A percentile compares a stretch with the other conserved stretches of the same genome.
phyloP scores from a whole-genome alignment of 305 asterid genomes.

The Caryopteris hybrid region DNA sequence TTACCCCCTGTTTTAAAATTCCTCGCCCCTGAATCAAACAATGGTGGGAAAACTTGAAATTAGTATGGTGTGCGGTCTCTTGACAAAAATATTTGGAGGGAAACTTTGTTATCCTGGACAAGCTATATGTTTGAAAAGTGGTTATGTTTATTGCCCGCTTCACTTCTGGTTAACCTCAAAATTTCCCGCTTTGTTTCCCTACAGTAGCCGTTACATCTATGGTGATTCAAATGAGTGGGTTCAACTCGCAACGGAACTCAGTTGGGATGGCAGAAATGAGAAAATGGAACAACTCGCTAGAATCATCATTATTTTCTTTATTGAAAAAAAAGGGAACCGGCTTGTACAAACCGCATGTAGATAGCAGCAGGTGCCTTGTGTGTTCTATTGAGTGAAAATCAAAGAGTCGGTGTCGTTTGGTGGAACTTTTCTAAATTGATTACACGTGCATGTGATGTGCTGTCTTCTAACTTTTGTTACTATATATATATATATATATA shows the following conservation, averaged over 20 bases:
- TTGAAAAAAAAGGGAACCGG: background rate
- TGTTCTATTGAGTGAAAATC: background rate
- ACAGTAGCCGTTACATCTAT: slow-evolving; percentile 21
- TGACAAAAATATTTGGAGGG: slow-evolving; percentile 40
- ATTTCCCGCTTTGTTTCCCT: slow-evolving; percentile 24
- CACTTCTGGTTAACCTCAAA: background rate
- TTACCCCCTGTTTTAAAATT: background rate
- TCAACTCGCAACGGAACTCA: slow-evolving; percentile 39
- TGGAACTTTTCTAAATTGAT: background rate
- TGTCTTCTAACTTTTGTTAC: slow-evolving; percentile 10
- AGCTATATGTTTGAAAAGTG: slow-evolving; percentile 42
- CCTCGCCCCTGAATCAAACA: background rate
- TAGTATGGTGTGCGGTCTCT: background rate
- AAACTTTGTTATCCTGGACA: slow-evolving; percentile 23
- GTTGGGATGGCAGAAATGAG: slow-evolving; percentile 10
- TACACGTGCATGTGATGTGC: slow-evolving; percentile 28
- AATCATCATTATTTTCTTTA: background rate
- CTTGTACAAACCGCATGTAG: slow-evolving; percentile 17
- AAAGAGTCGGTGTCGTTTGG: slow-evolving; percentile 26
- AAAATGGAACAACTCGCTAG: background rate
- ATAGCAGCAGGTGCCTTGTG: background rate
- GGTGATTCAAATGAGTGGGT: slow-evolving; percentile 26
- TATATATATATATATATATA: no score
- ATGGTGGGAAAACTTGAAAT: slow-evolving; percentile 18
- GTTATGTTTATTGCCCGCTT: slow-evolving; percentile 28